These are phyloP conservation scores for Penicillium subrubescens DNA, from an alignment of 495 filamentous ascomycete genomes.

Conservation along the genomic window DNA sequence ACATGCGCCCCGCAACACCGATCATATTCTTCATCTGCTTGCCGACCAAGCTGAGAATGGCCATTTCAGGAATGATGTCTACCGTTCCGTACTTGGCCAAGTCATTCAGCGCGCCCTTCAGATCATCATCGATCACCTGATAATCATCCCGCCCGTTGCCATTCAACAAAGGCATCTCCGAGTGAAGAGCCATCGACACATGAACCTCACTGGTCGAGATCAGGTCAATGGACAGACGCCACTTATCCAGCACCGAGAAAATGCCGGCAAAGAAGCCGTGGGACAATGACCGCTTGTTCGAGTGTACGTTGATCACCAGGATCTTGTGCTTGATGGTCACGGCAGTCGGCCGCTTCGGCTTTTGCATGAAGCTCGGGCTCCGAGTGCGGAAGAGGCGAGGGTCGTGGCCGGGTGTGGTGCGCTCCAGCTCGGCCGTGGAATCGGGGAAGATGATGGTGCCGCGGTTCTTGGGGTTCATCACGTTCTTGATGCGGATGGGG, in stretches of 20 bases:
- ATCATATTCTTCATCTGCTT: conserved; percentile 94
- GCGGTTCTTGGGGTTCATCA: conserved; percentile 85
- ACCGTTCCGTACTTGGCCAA: conserved; percentile 79
- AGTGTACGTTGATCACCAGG: conserved; percentile 91
- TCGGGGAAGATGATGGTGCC: conserved; percentile 81
- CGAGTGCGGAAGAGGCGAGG: conserved; percentile 50
- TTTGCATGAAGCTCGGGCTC: conserved; percentile 48
- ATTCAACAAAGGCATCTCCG: conserved; percentile 53
- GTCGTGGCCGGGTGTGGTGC: conserved; percentile 48
- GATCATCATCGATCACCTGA: conserved; percentile 61
- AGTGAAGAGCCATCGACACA: conserved; percentile 92
- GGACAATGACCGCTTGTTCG: conserved; percentile 82
- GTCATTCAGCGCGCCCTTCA: conserved; percentile 69
- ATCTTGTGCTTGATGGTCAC: conserved; percentile 96
- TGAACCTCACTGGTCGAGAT: conserved; percentile 95
- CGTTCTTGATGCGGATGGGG: conserved; percentile 96
- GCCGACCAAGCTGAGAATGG: conserved; percentile 89
- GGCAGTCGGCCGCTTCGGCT: conserved; percentile 78
- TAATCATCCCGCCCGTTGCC: conserved; percentile 62
- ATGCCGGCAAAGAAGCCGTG: conserved; percentile 92
- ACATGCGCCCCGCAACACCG: conserved; percentile 87
- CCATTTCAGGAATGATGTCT: conserved; percentile 82
- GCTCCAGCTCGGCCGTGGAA: conserved; percentile 48
- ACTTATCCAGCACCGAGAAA: conserved; percentile 80
- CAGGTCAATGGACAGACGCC: conserved; percentile 82